Percentiles rank a stretch among this genome's conserved stretches.
phyloP scores from a whole-genome alignment of 768 basidiomycete species.

The Boletus rubescentipes region DNA sequence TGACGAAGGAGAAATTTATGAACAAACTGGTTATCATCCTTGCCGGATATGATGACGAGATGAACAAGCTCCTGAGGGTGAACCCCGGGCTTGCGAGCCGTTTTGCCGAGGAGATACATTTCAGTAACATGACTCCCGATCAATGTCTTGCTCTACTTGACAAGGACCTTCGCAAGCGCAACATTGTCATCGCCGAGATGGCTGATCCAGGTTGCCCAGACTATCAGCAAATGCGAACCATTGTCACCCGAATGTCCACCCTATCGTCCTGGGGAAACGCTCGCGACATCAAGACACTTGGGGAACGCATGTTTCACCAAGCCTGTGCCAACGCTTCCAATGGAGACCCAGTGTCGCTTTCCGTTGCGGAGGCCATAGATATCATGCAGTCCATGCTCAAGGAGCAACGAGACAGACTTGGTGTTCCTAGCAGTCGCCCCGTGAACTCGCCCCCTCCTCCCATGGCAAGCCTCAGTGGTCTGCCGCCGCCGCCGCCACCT shows the following conservation, averaged over 20 bases:
- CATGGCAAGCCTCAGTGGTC: constrained; percentile 17
- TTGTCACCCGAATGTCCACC: constrained; percentile 39
- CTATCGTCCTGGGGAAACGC: constrained; percentile 69
- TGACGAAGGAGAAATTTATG: constrained; percentile 58
- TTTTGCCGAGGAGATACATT: constrained; percentile 59
- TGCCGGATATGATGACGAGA: constrained; percentile 69
- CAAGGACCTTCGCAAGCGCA: constrained; percentile 45
- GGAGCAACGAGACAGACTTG: constrained; percentile 23
- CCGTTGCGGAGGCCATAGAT: background rate
- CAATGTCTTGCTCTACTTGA: constrained; percentile 51
- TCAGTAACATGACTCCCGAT: constrained; percentile 49
- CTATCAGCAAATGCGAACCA: constrained; percentile 12
- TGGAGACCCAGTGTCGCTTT: background rate
- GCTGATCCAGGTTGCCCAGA: background rate
- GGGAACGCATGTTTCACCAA: constrained; percentile 23
- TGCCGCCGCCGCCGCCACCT: constrained; percentile 25
- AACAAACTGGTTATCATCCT: constrained; percentile 64
- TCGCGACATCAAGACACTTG: constrained; percentile 56
- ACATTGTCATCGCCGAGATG: constrained; percentile 40
- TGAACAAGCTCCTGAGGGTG: constrained; percentile 55
- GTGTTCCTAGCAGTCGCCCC: constrained; percentile 18
- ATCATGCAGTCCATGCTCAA: constrained; percentile 17
- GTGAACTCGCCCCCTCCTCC: constrained; percentile 11
- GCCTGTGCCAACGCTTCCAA: constrained; percentile 12
- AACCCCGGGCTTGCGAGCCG: constrained; percentile 68